Evolutionary conservation across 192 early-diverging fungal genomes (phyloP).

Genomic region (Pilobolus umbonatus): DNA sequence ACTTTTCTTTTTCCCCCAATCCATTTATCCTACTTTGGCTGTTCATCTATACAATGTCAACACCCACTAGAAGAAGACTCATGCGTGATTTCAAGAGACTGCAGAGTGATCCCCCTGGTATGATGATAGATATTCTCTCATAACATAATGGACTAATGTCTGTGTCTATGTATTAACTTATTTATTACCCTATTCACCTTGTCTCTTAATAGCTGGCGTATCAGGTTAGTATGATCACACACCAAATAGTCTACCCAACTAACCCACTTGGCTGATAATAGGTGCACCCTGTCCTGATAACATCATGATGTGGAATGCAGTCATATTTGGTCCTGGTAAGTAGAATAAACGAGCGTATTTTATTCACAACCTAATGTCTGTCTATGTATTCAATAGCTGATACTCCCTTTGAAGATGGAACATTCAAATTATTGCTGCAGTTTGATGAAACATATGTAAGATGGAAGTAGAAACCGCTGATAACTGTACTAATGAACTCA

Average conservation of each 20-base stretch:
- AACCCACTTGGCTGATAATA: conserved; percentile 46
- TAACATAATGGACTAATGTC: not conserved
- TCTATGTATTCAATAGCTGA: conserved; percentile 50
- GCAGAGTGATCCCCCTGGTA: conserved; percentile 87
- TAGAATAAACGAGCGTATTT: not conserved
- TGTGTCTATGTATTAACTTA: no score
- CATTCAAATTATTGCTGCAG: conserved; percentile 88
- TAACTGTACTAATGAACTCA: not conserved
- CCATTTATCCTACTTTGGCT: no score
- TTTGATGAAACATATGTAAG: conserved; percentile 92
- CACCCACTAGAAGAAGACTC: conserved; percentile 85
- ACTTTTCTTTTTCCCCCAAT: no score
- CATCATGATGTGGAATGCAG: conserved; percentile 97
- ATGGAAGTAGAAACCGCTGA: not conserved
- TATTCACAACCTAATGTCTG: conserved; percentile 3
- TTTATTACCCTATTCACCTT: no score
- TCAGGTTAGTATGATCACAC: conserved; percentile 21
- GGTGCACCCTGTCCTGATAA: conserved; percentile 95
- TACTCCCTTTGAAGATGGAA: conserved; percentile 97
- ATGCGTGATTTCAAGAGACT: conserved; percentile 99
- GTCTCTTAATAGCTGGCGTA: conserved; percentile 27
- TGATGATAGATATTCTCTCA: not conserved
- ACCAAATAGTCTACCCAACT: not conserved
- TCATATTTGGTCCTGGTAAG: conserved; percentile 92
- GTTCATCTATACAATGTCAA: conserved; percentile 73